Base-by-base conservation (phyloP, 108 stramenopile species). In the Epithemia pelagica region DNA sequence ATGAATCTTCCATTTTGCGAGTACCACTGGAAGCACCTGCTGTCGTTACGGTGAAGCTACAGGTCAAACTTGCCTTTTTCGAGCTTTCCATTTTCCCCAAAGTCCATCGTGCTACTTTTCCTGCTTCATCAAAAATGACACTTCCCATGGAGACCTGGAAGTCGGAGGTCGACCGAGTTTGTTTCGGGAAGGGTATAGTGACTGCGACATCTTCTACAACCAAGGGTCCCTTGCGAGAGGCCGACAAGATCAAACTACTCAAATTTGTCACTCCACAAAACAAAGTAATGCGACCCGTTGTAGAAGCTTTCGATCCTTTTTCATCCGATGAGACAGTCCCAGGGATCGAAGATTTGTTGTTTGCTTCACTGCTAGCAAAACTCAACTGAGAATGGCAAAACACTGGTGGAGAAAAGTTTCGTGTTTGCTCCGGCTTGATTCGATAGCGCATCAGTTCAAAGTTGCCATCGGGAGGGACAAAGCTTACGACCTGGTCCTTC, bases 361-460 rank as follows among this genome's bases (percentile, higher is more conserved):
- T n/a, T n/a, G 31, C 30, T 54, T 29, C 59, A 22, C 37, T 29
- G 1, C 28, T 37, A 32, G 68, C 71, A 61, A 82, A 82, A 52
- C 70, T 83, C 64, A 96, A 80, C 58, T 87, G 75, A 0, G 95
- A 87, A 59, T 83, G 69, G 54, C 86, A 83, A 61, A 87, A 90
- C 53, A 96, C 69, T 2, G 99, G 96, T 58, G 86, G 90, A 7
- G 62, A 67, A 65, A 92, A 74, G 37, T 74, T 68, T 29, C 68
- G 30, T 30, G 60, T 62, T 61, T 64, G 58, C 59, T 78, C 62
- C 21, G 66, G 58, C 59, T 72, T 70, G 19, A 94, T 90, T 24
- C 96, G 86, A 71, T 97, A 99, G 33, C 94, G 75, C 97, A 98
- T 97, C 32, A 99, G 73, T 69, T 96, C 94, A 80, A 99, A 99